phyloP scores from a whole-genome alignment of 805 yeast genomes.

The Candida fluviatilis region DNA sequence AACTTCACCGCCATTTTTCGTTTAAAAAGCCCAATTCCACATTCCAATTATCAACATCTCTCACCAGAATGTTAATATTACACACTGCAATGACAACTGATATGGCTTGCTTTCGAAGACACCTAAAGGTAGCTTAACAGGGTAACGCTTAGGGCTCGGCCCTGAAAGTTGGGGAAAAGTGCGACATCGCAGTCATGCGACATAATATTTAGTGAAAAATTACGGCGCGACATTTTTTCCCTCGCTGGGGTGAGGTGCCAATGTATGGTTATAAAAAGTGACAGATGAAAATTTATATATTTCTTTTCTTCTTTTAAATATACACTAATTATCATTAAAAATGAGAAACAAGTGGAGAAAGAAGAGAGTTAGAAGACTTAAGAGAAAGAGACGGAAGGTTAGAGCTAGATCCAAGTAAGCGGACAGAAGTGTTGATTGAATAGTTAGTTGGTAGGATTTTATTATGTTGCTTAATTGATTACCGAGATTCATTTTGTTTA shows the following conservation, averaged over 20 bases:
- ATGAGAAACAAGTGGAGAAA: constrained; percentile 99
- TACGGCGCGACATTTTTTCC: background rate
- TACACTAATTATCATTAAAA: constrained; percentile 35
- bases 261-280: constrained; percentile 2
- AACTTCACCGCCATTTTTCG: too few relatives aligned
- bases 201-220: background rate
- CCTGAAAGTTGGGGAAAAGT: background rate
- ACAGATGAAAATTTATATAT: constrained; percentile 1
- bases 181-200: background rate
- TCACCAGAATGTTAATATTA: too few relatives aligned
- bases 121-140: background rate
- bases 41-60: too few relatives aligned
- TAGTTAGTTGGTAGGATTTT: background rate
- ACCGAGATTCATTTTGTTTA: background rate
- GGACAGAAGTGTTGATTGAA: constrained; percentile 26
- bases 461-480: background rate
- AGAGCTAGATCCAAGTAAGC: constrained; percentile 99
- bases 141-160: background rate
- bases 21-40: too few relatives aligned
- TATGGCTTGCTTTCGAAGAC: too few relatives aligned
- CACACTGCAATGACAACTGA: too few relatives aligned
- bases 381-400: constrained; percentile 99
- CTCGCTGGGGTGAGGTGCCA: background rate
- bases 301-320: constrained; percentile 8
- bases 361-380: constrained; percentile 99